Conservation (phyloP, 1,139 yeast genomes). For the Geotrichum siamense region DNA sequence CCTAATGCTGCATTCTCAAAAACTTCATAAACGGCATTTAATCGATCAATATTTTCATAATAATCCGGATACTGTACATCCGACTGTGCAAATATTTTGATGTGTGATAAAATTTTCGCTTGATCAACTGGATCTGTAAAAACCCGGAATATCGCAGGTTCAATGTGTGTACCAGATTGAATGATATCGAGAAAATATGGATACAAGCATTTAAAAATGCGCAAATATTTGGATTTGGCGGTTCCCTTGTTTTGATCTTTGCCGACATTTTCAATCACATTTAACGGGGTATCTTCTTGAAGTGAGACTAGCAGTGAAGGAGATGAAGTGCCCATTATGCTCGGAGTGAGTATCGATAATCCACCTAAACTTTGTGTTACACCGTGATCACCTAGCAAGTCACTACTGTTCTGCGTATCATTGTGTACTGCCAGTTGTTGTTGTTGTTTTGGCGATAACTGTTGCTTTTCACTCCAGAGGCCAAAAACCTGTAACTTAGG, state of each 20-base stretch:
- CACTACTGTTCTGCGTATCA: neutral
- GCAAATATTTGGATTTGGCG: constrained; percentile 22
- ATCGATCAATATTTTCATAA: constrained; percentile 40
- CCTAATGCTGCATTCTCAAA: constrained; percentile 66
- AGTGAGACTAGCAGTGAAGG: neutral
- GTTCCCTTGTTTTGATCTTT: constrained; percentile 15
- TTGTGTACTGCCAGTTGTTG: neutral
- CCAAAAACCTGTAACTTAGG: constrained; percentile 44
- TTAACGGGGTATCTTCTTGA: constrained; percentile 11
- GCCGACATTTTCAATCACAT: constrained; percentile 6
- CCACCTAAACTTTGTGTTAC: neutral
- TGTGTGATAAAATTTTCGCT: constrained; percentile 28
- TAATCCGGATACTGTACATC: constrained; percentile 37
- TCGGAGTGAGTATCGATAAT: constrained; percentile 4
- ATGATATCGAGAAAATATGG: constrained; percentile 30
- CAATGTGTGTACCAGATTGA: constrained; percentile 20
- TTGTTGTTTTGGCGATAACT: too few species aligned
- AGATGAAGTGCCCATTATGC: neutral
- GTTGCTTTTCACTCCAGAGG: constrained; percentile 38
- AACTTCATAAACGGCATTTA: constrained; percentile 56
- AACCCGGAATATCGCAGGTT: constrained; percentile 26
- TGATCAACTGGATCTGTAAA: constrained; percentile 29
- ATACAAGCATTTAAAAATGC: constrained; percentile 23
- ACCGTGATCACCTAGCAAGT: neutral
- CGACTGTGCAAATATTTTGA: constrained; percentile 35